Conservation (phyloP, 208 protist genomes). For the Acanthamoeba divionensis region DNA sequence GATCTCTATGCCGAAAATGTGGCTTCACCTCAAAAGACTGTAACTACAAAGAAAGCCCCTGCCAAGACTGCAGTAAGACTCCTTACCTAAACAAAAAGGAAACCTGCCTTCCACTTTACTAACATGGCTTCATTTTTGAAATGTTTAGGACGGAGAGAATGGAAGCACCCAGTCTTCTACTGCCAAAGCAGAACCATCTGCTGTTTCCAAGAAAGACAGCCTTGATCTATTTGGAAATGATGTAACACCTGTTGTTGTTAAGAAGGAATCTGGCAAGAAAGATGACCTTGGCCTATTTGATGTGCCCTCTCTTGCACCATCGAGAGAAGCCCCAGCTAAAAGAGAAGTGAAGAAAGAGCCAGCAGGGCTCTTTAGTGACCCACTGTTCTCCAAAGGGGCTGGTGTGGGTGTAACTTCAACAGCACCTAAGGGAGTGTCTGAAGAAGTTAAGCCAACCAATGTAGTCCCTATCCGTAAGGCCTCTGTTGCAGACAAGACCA, state of each 20-base stretch:
- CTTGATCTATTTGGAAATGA: no score
- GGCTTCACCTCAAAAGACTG: background rate
- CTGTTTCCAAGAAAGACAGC: no score
- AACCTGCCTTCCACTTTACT: background rate
- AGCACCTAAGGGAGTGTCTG: background rate
- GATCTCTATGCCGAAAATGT: background rate
- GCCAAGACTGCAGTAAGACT: background rate
- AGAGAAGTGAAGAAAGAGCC: no score
- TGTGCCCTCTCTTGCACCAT: no score
- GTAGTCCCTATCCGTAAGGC: background rate
- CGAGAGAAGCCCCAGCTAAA: no score
- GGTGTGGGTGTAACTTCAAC: background rate
- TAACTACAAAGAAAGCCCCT: background rate
- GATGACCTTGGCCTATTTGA: no score
- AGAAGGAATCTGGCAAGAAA: no score
- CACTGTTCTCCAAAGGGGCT: background rate
- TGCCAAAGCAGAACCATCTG: background rate
- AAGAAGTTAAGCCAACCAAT: background rate
- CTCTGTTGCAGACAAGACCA: background rate
- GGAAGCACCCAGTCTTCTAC: background rate
- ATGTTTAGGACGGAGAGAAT: background rate
- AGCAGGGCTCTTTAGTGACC: no score
- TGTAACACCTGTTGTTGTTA: no score
- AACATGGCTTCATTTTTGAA: background rate
- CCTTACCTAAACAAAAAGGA: background rate